These are phyloP conservation scores for Ophioceras dolichostomum DNA, from an alignment of 2,329 filamentous ascomycete species.

Conservation along the genomic window DNA sequence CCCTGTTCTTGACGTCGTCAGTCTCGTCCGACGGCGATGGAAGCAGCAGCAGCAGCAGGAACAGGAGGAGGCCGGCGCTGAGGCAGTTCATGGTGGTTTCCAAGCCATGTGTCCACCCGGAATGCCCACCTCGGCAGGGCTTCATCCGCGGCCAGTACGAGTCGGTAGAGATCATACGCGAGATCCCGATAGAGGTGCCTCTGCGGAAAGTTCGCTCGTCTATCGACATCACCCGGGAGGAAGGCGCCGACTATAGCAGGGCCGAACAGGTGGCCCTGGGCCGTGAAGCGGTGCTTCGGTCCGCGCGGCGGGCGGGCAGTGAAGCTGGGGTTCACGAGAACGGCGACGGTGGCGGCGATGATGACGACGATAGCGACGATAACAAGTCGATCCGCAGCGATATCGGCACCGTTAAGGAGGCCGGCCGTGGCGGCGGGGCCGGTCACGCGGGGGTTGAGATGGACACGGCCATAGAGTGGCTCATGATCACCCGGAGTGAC, in stretches of 20 bases:
- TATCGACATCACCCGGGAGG: constrained; percentile 24
- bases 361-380: constrained; percentile 19
- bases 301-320: constrained; percentile 17
- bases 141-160: constrained; percentile 82
- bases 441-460: constrained; percentile 14
- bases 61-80: constrained; percentile 30
- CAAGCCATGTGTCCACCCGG: constrained; percentile 67
- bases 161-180: constrained; percentile 81
- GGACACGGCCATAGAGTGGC: constrained; percentile 60
- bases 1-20: constrained; percentile 50
- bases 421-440: constrained; percentile 7
- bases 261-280: constrained; percentile 15
- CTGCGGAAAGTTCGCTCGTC: constrained; percentile 30
- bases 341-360: neutral
- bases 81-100: constrained; percentile 80
- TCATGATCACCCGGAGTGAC: constrained; percentile 85
- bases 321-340: neutral
- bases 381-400: constrained; percentile 4
- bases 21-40: constrained; percentile 2
- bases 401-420: neutral
- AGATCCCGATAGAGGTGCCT: constrained; percentile 50
- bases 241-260: constrained; percentile 13
- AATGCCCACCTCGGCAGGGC: constrained; percentile 55
- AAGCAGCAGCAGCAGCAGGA: constrained; percentile 11
- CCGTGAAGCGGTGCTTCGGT: constrained; percentile 30